phyloP scores from a whole-genome alignment of 257 asterid genomes.

The Penstemon newberryi region DNA sequence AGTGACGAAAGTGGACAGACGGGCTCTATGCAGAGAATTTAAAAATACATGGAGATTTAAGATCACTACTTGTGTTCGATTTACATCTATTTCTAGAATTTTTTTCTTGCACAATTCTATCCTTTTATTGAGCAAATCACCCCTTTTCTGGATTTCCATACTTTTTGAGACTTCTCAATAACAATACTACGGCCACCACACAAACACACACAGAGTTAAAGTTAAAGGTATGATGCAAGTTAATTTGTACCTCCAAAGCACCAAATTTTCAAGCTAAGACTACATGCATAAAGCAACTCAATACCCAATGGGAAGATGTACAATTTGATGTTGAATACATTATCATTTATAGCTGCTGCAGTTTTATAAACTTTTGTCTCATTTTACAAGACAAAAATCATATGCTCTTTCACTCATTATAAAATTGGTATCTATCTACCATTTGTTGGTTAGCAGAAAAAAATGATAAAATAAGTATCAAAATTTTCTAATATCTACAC shows the following conservation, averaged over 20 bases:
- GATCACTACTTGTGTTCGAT: too few relatives aligned
- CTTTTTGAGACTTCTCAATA: conserved; percentile 21
- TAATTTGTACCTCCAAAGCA: conserved; percentile 3
- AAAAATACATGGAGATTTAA: too few relatives aligned
- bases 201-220: conserved; percentile 23
- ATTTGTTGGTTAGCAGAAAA: conserved; percentile 12
- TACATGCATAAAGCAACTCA: conserved; percentile 1
- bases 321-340: conserved; percentile 14
- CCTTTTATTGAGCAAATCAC: neutral
- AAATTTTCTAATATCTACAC: conserved; percentile 27
- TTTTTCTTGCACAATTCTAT: too few relatives aligned
- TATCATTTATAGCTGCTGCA: conserved; percentile 25
- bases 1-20: too few relatives aligned
- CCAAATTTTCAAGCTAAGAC: conserved; percentile 20
- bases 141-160: conserved; percentile 28
- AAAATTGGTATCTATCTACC: conserved; percentile 21
- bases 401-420: conserved; percentile 1
- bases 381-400: conserved; percentile 1
- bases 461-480: conserved; percentile 1
- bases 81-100: too few relatives aligned
- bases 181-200: neutral
- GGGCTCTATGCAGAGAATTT: too few relatives aligned
- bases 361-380: neutral
- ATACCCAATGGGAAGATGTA: neutral
- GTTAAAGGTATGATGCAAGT: conserved; percentile 10